Evolutionary conservation across 257 asterid genomes (phyloP).

Genomic region (Mentha longifolia): DNA sequence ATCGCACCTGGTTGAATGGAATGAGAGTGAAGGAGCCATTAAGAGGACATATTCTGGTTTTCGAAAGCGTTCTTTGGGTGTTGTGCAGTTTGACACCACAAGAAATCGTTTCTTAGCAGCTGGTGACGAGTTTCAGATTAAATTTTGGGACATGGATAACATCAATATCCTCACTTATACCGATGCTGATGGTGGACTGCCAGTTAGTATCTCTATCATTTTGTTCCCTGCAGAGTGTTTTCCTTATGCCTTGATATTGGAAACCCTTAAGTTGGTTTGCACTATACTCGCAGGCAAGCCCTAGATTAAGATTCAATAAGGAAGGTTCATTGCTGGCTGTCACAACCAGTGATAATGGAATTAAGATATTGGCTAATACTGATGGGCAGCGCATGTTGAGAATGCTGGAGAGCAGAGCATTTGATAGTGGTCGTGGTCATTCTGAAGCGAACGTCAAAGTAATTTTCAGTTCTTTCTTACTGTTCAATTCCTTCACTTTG

Average conservation of each 20-base stretch:
- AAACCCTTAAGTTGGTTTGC: conserved; percentile 35
- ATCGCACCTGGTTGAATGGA: conserved; percentile 95
- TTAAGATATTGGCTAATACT: conserved; percentile 81
- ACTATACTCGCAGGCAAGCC: conserved; percentile 72
- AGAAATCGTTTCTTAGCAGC: conserved; percentile 90
- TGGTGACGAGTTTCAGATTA: conserved; percentile 91
- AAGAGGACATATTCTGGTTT: conserved; percentile 83
- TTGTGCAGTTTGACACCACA: conserved; percentile 87
- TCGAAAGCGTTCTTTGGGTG: conserved; percentile 86
- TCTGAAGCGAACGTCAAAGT: conserved; percentile 85
- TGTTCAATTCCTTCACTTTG: conserved; percentile 1
- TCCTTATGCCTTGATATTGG: conserved; percentile 18
- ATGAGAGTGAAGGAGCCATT: conserved; percentile 94
- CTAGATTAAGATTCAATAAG: conserved; percentile 88
- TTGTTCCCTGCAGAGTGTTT: conserved; percentile 23
- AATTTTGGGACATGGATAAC: conserved; percentile 95
- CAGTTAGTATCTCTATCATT: conserved; percentile 69
- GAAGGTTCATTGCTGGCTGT: conserved; percentile 95
- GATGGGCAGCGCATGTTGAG: conserved; percentile 93
- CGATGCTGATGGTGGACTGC: conserved; percentile 92
- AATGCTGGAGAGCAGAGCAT: conserved; percentile 84
- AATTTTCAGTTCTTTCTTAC: conserved; percentile 25
- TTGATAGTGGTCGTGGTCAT: conserved; percentile 79
- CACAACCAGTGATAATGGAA: conserved; percentile 92
- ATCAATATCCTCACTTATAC: conserved; percentile 63